Evolutionary conservation across 1,284 basidiomycete species (phyloP), one percentile per base, ranked within the genome.

Genomic region (Pseudozyma hubeiensis): DNA sequence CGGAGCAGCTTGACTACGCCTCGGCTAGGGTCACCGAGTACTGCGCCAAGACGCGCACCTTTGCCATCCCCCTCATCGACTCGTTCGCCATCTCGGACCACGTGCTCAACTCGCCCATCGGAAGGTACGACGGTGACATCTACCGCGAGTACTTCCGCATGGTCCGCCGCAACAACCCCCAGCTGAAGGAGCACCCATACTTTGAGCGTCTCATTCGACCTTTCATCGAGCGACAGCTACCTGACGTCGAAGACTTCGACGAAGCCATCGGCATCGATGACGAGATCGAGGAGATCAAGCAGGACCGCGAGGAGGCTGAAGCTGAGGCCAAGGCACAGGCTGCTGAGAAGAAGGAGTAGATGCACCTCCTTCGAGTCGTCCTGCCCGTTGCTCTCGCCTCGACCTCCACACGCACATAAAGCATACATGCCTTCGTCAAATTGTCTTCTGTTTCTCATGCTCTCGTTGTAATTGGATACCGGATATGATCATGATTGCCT

Each of bases 61-160:
- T 86, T 45, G 87, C 88, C 44, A 79, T 84, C 50, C 86, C 87
- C 10, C 84, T 88, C 40, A 81, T 88, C 64, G 88, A 89, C 83
- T 84, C 86, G 37, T 89, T 89, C 76, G 86, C 86, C 13, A 85
- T 87, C 35, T 85, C 85, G 46, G 88, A 89, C 81, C 88, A 88
- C 84, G 86, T 88, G 61, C 84, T 89, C 84, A 89, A 89, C 84
- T 87, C 87, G 49, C 88, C 88, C 30, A 85, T 89, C 35, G 88
- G 81, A 29, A 64, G 78, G 39, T 74, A 76, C 63, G 78, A 81
- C 60, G 82, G 82, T 39, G 77, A 83, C 69, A 76, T 84, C 48
- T 84, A 84, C 73, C 63, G 65, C 47, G 77, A 75, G 58, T 83
- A 81, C 77, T 81, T 82, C 61, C 55, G 71, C 49, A 74, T 73